phyloP scores from a whole-genome alignment of 1,139 yeast species.

The Hyphopichia burtonii region DNA sequence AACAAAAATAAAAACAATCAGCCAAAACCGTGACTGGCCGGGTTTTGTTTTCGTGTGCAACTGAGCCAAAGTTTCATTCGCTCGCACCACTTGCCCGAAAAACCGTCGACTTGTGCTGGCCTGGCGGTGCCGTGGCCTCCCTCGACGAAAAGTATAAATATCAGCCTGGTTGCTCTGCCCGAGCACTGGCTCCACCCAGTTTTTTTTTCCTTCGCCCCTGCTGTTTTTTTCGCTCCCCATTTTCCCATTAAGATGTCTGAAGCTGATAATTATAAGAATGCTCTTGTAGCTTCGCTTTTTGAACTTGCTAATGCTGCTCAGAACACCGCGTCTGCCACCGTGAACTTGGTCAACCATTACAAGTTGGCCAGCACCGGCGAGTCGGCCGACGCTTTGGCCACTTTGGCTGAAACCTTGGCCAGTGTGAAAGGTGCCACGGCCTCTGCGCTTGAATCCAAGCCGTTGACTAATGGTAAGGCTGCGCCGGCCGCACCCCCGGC shows the following conservation, averaged over 20 bases:
- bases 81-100: no score
- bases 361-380: conserved; percentile 45
- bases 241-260: not conserved
- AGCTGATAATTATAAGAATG: conserved; percentile 33
- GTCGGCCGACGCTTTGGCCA: conserved; percentile 33
- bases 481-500: conserved; percentile 9
- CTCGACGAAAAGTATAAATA: no score
- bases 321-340: conserved; percentile 76
- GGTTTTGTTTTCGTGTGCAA: no score
- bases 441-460: conserved; percentile 7
- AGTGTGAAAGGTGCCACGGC: conserved; percentile 17
- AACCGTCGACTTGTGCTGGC: no score
- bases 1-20: no score
- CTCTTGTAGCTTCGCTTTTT: conserved; percentile 73
- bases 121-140: no score
- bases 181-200: no score
- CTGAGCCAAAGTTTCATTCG: no score
- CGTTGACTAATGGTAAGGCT: conserved; percentile 9
- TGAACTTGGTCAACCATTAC: conserved; percentile 73
- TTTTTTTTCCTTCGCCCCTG: no score
- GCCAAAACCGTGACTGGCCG: no score
- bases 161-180: no score
- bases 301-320: conserved; percentile 80
- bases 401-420: conserved; percentile 32
- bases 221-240: not conserved